A percentile compares a stretch with the other conserved stretches of the same genome.
These are phyloP conservation scores for Cucumis cinereus DNA, from an alignment of 306 rosid genomes.

Conservation along the genomic window DNA sequence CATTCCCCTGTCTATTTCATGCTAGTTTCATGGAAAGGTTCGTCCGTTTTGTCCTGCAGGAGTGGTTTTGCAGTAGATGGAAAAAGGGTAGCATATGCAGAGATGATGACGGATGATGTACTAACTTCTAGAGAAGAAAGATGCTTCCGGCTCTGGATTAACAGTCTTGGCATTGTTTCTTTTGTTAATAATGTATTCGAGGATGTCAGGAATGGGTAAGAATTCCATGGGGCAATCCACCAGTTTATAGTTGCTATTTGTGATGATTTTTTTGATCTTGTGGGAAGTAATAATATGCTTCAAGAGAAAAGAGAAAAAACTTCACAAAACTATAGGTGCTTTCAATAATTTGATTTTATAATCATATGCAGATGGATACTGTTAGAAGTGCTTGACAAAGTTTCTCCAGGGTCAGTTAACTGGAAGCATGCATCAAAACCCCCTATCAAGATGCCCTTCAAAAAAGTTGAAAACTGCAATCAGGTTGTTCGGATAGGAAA, in stretches of 20 bases:
- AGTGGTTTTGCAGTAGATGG: constrained; percentile 80
- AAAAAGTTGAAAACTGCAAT: constrained; percentile 94
- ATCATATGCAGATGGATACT: constrained; percentile 59
- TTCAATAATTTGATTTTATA: constrained; percentile 4
- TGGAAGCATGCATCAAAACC: constrained; percentile 96
- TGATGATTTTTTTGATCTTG: background rate
- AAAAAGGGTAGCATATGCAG: constrained; percentile 69
- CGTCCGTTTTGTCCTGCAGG: constrained; percentile 27
- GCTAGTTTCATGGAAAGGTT: background rate
- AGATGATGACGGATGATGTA: constrained; percentile 89
- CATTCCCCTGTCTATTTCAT: background rate
- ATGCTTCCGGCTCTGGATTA: constrained; percentile 90
- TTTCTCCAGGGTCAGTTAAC: constrained; percentile 70
- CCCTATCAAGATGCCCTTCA: constrained; percentile 93
- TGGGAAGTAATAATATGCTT: background rate
- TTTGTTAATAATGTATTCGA: constrained; percentile 71
- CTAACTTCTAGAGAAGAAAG: constrained; percentile 93
- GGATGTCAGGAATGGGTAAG: constrained; percentile 90
- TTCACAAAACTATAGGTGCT: background rate
- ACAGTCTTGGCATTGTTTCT: constrained; percentile 75
- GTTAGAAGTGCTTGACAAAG: constrained; percentile 80
- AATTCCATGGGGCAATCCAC: constrained; percentile 6
- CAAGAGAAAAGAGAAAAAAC: background rate
- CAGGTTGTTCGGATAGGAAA: constrained; percentile 67
- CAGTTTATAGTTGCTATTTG: background rate